These are phyloP conservation scores for Pichia paraexigua DNA, from an alignment of 805 yeast species.

Conservation along the genomic window DNA sequence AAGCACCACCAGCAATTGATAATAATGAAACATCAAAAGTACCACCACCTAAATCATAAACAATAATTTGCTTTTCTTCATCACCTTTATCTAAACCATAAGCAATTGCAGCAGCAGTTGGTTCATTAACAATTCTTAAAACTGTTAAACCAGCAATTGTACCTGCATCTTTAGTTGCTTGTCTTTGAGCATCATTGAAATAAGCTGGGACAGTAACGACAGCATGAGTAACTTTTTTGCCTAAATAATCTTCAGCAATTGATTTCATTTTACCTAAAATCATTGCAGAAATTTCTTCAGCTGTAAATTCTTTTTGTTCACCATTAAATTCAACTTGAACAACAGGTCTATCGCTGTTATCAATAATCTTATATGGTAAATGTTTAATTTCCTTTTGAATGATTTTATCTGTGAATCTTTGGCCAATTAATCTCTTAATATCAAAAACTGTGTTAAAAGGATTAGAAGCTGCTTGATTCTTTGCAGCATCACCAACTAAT, in stretches of 20 bases:
- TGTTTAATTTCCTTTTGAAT: slow-evolving; percentile 77
- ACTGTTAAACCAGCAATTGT: slow-evolving; percentile 84
- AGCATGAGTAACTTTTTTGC: slow-evolving; percentile 77
- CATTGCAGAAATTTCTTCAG: slow-evolving; percentile 95
- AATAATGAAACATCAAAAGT: slow-evolving; percentile 88
- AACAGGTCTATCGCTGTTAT: slow-evolving; percentile 78
- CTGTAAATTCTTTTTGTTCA: slow-evolving; percentile 78
- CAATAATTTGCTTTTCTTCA: slow-evolving; percentile 82
- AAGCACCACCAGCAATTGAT: slow-evolving; percentile 85
- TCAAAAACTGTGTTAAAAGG: slow-evolving; percentile 91
- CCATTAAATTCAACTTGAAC: slow-evolving; percentile 85
- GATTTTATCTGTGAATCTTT: slow-evolving; percentile 70
- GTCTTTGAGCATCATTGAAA: slow-evolving; percentile 91
- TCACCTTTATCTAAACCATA: slow-evolving; percentile 83
- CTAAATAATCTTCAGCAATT: slow-evolving; percentile 87
- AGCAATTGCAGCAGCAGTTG: slow-evolving; percentile 97
- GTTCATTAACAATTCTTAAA: slow-evolving; percentile 85
- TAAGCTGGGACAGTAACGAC: slow-evolving; percentile 92
- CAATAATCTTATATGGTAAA: slow-evolving; percentile 77
- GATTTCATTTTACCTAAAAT: slow-evolving; percentile 84
- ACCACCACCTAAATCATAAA: slow-evolving; percentile 97
- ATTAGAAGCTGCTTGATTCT: slow-evolving; percentile 97
- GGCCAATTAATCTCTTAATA: slow-evolving; percentile 91
- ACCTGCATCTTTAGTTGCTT: slow-evolving; percentile 92
- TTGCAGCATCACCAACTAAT: slow-evolving; percentile 95